Evolutionary conservation across 768 basidiomycete genomes (phyloP).

Genomic region (Amanita pallidorosea): DNA sequence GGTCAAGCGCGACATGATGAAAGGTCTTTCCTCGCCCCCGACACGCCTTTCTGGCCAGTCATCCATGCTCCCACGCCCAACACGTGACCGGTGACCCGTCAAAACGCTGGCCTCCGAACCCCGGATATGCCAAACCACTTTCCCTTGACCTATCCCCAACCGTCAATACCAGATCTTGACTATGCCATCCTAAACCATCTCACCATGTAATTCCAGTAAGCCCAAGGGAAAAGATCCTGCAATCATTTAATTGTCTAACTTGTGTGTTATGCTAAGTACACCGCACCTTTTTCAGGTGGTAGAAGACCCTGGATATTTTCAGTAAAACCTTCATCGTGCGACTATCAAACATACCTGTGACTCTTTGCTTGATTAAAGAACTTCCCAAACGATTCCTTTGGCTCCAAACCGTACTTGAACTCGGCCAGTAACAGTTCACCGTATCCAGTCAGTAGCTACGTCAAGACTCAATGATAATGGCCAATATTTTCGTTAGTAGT

Average conservation of each 20-base stretch:
- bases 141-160: slow-evolving; percentile 31
- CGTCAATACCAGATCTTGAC: slow-evolving; percentile 11
- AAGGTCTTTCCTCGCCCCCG: background rate
- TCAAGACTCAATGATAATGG: background rate
- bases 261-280: background rate
- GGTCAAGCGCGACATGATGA: slow-evolving; percentile 65
- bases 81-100: slow-evolving; percentile 4
- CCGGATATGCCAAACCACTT: slow-evolving; percentile 33
- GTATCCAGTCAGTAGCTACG: slow-evolving; percentile 69
- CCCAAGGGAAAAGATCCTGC: slow-evolving; percentile 59
- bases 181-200: slow-evolving; percentile 11
- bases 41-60: background rate
- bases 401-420: slow-evolving; percentile 86
- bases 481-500: slow-evolving; percentile 5
- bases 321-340: background rate
- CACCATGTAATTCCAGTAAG: slow-evolving; percentile 73
- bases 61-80: slow-evolving; percentile 5
- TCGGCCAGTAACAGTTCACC: slow-evolving; percentile 81
- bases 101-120: slow-evolving; percentile 19
- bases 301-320: slow-evolving; percentile 46
- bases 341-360: slow-evolving; percentile 41
- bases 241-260: slow-evolving; percentile 8
- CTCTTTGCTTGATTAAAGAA: slow-evolving; percentile 70
- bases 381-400: slow-evolving; percentile 74
- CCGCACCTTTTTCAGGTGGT: slow-evolving; percentile 74